Percentiles rank a stretch among this genome's conserved stretches.
phyloP scores from a whole-genome alignment of 1,139 yeast species.

The Hansenula lynferdii region DNA sequence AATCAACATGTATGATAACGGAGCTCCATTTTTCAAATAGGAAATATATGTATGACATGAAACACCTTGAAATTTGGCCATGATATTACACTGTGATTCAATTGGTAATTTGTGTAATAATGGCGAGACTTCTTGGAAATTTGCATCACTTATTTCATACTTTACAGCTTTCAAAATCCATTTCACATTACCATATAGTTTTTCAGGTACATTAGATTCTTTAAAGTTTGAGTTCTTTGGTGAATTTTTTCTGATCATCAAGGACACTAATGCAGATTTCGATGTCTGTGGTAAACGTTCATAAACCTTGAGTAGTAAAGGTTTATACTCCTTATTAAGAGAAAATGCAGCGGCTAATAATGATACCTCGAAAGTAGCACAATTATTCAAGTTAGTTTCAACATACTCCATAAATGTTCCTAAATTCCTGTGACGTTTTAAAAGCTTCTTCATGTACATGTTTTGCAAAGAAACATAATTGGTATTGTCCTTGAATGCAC shows the following conservation, averaged over 20 bases:
- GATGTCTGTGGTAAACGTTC: no score
- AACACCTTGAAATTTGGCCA: not conserved
- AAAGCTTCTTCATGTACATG: no score
- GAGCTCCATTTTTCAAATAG: not conserved
- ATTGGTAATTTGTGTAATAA: not conserved
- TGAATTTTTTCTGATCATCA: not conserved
- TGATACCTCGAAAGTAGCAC: no score
- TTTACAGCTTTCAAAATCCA: not conserved
- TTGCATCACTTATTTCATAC: not conserved
- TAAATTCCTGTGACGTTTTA: no score
- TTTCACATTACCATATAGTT: not conserved
- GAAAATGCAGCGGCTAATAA: no score
- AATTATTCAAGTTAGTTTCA: no score
- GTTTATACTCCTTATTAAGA: no score
- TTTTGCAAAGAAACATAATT: no score
- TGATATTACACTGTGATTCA: not conserved
- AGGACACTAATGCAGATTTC: not conserved
- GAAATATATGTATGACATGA: not conserved
- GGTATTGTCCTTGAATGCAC: no score
- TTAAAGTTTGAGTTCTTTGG: not conserved
- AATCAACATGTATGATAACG: not conserved
- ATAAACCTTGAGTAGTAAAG: no score
- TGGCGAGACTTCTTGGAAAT: not conserved
- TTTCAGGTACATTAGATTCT: not conserved
- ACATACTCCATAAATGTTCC: no score